Base-by-base conservation (phyloP, 805 yeast genomes). In the Starmera pachycereana region DNA sequence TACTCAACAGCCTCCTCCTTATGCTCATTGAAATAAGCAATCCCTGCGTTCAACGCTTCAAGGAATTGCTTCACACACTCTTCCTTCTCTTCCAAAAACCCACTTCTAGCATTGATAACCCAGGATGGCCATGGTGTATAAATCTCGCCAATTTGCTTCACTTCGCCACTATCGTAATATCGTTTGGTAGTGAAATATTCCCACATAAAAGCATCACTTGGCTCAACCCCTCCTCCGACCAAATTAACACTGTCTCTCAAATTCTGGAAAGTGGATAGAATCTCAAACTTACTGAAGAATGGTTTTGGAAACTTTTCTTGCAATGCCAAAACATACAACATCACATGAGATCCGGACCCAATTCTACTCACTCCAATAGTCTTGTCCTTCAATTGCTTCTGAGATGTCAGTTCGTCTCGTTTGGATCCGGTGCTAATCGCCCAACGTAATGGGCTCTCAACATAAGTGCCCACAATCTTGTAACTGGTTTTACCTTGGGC, bases 51-150 rank as follows among this genome's bases (percentile, higher is more conserved):
- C 32, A 87, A 63, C 1, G 78, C 79, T 2, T 56, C 50, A 37
- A 78, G 46, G 44, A 87, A 80, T 3, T 49, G 50, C 4, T 43
- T 40, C 33, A 70, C 48, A 5, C 52, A 56, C 22, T 52, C 50
- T 11, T 53, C 40, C 14, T 54, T 49, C n/a, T 53, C 50, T 7
- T 55, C 58, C 30, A 68, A 48, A 6, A 70, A 48, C n/a, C 62
- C 64, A 12, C 62, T 53, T 39, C 69, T 60, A 6, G 76, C 76
- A 16, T 77, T 75, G 37, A 87, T 69, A 12, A 86, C 89, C 96
- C 96, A 88, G 2, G 95, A 83, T 10, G 96, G 90, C 97, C 97
- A 88, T 14, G 97, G 97, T 1, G 97, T 88, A 61, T 82, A 84
- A 42, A 88, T 87, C 48, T 83, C 85, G 12, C 95, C 97, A 44